These are phyloP conservation scores for Crithidia fasciculata DNA, from an alignment of 208 protist genomes.

Conservation along the genomic window DNA sequence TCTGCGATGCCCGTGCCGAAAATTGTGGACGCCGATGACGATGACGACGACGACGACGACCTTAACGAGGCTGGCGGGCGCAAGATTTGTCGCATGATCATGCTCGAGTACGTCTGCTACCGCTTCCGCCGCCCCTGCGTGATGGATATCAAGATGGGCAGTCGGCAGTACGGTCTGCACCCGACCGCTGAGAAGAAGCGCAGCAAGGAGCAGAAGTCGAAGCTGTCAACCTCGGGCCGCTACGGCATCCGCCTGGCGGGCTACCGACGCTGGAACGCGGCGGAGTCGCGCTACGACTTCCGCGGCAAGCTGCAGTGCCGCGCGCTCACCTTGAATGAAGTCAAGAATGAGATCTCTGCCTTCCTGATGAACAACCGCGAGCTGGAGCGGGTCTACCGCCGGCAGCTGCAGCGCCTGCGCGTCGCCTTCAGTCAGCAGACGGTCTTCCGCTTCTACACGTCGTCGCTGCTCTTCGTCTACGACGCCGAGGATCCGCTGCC, in stretches of 20 bases:
- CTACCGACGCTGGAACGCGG: slow-evolving; percentile 69
- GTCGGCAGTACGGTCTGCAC: slow-evolving; percentile 83
- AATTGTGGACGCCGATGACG: slow-evolving; percentile 21
- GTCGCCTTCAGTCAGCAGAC: slow-evolving; percentile 64
- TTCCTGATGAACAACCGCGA: slow-evolving; percentile 46
- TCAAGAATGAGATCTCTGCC: slow-evolving; percentile 48
- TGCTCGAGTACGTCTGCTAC: slow-evolving; percentile 85
- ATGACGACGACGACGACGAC: slow-evolving; percentile 17
- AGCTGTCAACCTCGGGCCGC: slow-evolving; percentile 60
- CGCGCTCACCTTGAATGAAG: slow-evolving; percentile 45
- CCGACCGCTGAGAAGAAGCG: slow-evolving; percentile 61
- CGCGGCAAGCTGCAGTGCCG: slow-evolving; percentile 71
- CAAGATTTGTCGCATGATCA: slow-evolving; percentile 66
- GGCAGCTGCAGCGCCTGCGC: slow-evolving; percentile 60
- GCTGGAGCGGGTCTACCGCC: slow-evolving; percentile 38
- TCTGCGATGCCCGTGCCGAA: not conserved
- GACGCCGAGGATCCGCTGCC: slow-evolving; percentile 66
- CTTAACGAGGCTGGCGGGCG: slow-evolving; percentile 7
- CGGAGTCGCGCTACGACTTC: slow-evolving; percentile 47
- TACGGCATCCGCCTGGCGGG: slow-evolving; percentile 85
- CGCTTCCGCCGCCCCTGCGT: slow-evolving; percentile 77
- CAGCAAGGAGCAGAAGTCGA: slow-evolving; percentile 79
- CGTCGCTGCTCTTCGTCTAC: slow-evolving; percentile 88
- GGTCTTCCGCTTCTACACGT: slow-evolving; percentile 86
- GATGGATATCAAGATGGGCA: slow-evolving; percentile 89